phyloP scores from a whole-genome alignment of 768 basidiomycete genomes.

The Rhizopogon roseolus region DNA sequence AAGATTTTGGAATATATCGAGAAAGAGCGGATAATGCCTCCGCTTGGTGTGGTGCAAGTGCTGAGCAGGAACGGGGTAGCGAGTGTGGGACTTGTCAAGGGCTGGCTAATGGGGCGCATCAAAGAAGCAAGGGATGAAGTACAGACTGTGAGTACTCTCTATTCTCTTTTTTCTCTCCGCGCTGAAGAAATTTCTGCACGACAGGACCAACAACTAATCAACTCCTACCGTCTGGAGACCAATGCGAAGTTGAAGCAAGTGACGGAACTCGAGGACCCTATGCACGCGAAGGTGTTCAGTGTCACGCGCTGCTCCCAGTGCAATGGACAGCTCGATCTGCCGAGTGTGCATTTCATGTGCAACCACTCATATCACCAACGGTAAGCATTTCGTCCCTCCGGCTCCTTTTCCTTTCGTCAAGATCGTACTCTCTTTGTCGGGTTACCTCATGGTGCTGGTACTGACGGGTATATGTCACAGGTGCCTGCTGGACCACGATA shows the following conservation, averaged over 20 bases:
- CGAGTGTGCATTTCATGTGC: conserved; percentile 97
- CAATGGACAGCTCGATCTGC: conserved; percentile 85
- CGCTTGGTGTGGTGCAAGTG: conserved; percentile 85
- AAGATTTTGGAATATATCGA: conserved; percentile 76
- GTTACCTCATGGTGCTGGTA: neutral
- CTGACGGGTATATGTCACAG: conserved; percentile 32
- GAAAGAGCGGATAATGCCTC: conserved; percentile 77
- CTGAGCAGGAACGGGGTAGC: conserved; percentile 86
- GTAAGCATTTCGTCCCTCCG: conserved; percentile 33
- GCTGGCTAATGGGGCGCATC: conserved; percentile 83
- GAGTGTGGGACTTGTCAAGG: conserved; percentile 87
- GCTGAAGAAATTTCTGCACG: neutral
- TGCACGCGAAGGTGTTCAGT: conserved; percentile 85
- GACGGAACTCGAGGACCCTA: conserved; percentile 70
- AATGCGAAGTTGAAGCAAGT: conserved; percentile 76
- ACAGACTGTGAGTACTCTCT: conserved; percentile 55
- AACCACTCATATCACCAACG: conserved; percentile 95
- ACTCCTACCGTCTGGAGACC: conserved; percentile 88
- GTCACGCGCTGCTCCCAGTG: conserved; percentile 92
- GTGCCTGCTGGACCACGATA: conserved; percentile 84
- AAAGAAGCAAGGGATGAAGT: conserved; percentile 71
- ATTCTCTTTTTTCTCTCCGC: conserved; percentile 1
- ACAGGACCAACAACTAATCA: conserved; percentile 81
- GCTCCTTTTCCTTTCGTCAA: neutral
- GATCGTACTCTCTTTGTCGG: too few relatives aligned